Evolutionary conservation across 2,329 filamentous ascomycete species (phyloP).

Genomic region (Fusarium temperatum): DNA sequence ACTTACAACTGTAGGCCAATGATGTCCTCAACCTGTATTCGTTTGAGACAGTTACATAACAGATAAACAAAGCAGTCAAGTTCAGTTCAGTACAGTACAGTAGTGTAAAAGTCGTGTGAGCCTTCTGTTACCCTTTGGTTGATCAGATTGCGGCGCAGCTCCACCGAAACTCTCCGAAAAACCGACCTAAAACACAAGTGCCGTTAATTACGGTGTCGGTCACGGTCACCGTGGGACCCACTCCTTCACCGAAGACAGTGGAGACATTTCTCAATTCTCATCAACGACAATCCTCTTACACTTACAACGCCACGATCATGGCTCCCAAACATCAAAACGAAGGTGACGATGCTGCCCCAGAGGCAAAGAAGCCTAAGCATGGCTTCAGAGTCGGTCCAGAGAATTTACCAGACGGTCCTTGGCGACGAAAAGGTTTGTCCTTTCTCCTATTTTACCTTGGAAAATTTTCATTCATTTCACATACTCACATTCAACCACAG

Average conservation of each 20-base stretch:
- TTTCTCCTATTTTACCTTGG: background rate
- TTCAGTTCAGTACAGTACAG: background rate
- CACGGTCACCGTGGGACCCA: conserved; percentile 7
- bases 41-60: background rate
- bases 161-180: conserved; percentile 24
- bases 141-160: conserved; percentile 13
- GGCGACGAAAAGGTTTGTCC: conserved; percentile 75
- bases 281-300: conserved; percentile 32
- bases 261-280: conserved; percentile 31
- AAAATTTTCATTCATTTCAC: conserved; percentile 28
- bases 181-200: background rate
- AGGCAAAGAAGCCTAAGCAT: conserved; percentile 65
- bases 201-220: background rate
- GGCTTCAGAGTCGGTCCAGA: conserved; percentile 89
- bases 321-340: conserved; percentile 46
- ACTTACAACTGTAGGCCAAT: background rate
- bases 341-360: conserved; percentile 45
- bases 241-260: conserved; percentile 29
- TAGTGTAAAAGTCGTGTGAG: background rate
- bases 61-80: background rate
- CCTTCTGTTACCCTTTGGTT: background rate
- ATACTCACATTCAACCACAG: conserved; percentile 54
- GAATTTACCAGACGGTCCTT: conserved; percentile 89
- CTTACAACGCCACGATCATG: conserved; percentile 39
- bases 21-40: background rate